Base-by-base conservation (phyloP, 177 flowering plant species). In the Vitis hybrid region DNA sequence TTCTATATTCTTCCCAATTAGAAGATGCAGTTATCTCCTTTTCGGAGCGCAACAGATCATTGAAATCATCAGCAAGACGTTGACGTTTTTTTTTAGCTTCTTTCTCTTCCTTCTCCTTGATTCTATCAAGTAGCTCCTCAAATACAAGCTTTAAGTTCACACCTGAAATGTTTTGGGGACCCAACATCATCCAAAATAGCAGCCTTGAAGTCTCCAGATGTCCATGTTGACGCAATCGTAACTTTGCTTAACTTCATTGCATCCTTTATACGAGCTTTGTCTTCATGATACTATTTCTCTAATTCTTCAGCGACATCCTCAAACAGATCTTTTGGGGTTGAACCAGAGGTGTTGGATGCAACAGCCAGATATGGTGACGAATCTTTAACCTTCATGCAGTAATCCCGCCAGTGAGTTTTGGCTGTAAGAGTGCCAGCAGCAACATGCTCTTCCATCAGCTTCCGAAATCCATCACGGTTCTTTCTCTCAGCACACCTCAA, bases 51-150 rank as follows among this genome's bases (percentile, higher is more conserved):
- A 96, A 71, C 45, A 88, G 78, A 63, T 86, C 87, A 66, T 87
- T 82, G 71, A 96, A 92, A 65, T 91, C 97, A 76, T 93, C 92
- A 34, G 88, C 88, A 62, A 92, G 87, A 39, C 85, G 90, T 69
- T 92, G 96, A 55, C 90, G 97, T 71, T 89, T 96, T 76, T 85
- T 19, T 19, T 19, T 19, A 59, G 93, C 93, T 74, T 96, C 99
- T 80, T 93, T 96, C 78, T 96, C 98, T 74, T 93, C 98, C 75
- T 92, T 96, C 79, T 96, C 99, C 80, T 87, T 93, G 34, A 85
- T 79, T 76, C 97, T 84, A 59, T 90, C 99, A 48, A 92, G 56
- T 52, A 90, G 69, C 72, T 96, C 99, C 71, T 91, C 93, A 77
- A 75, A 93, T 57, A 90, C 80, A 78, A 93, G 97, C 99, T 96